Evolutionary conservation across 73 alveolate species (phyloP).

Genomic region (Paramecium biaurelia): DNA sequence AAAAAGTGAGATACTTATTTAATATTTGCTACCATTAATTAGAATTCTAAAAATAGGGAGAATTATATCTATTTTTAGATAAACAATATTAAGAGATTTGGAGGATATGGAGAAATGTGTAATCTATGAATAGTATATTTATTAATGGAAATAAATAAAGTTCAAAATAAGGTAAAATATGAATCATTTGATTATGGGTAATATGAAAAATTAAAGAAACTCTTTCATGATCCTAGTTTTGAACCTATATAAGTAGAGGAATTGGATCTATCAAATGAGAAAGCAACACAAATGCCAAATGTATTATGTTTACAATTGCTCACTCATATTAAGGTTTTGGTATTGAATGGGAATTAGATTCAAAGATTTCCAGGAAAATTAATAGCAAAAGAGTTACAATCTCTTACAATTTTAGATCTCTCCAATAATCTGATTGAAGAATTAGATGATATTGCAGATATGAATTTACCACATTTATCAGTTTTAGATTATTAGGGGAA

Average conservation of each 20-base stretch:
- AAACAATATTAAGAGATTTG: too few species aligned
- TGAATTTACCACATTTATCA: conserved; percentile 30
- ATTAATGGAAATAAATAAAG: not conserved
- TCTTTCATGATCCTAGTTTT: conserved; percentile 39
- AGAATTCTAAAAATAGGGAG: too few species aligned
- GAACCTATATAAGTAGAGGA: conserved; percentile 61
- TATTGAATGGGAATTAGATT: conserved; percentile 20
- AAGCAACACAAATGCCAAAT: not conserved
- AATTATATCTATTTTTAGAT: too few species aligned
- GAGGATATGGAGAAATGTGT: not conserved
- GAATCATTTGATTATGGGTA: conserved; percentile 57
- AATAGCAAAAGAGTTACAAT: conserved; percentile 33
- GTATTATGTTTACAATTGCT: conserved; percentile 9
- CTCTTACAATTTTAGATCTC: conserved; percentile 14
- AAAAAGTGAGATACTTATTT: too few species aligned
- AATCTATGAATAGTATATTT: not conserved
- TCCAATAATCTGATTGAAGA: conserved; percentile 45
- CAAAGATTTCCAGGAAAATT: conserved; percentile 22
- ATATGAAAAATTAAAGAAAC: conserved; percentile 48
- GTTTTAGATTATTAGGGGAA: conserved; percentile 50
- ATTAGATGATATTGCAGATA: conserved; percentile 55
- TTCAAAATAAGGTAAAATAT: not conserved
- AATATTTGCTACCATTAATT: too few species aligned
- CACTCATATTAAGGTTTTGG: conserved; percentile 19
- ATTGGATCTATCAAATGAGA: conserved; percentile 16